Conservation (phyloP, 306 rosid genomes). For the Quercus robur region DNA sequence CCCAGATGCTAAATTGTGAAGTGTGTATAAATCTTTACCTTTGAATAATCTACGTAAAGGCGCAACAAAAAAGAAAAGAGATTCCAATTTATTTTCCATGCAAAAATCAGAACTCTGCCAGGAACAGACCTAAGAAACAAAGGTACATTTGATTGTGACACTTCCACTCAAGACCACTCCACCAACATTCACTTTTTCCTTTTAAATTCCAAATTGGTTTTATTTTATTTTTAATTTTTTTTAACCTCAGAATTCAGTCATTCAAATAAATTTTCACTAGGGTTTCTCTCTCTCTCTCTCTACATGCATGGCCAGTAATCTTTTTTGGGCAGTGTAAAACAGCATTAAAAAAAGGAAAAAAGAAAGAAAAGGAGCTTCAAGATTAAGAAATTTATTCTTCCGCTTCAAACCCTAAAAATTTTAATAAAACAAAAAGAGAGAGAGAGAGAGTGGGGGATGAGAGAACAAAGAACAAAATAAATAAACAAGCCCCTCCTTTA, state of each 20-base stretch:
- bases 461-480: constrained; percentile 32
- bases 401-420: constrained; percentile 32
- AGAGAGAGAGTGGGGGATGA: background rate
- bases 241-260: background rate
- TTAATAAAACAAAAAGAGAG: constrained; percentile 52
- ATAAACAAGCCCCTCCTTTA: constrained; percentile 57
- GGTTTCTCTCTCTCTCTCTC: constrained; percentile 18
- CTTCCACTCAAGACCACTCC: constrained; percentile 74
- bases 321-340: constrained; percentile 32
- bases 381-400: constrained; percentile 49
- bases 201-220: constrained; percentile 28
- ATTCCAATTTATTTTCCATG: constrained; percentile 17
- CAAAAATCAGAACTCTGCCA: constrained; percentile 26
- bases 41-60: background rate
- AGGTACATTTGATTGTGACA: constrained; percentile 66
- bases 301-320: constrained; percentile 38
- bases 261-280: constrained; percentile 22
- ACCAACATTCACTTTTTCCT: constrained; percentile 56
- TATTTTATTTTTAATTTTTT: background rate
- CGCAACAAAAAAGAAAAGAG: background rate
- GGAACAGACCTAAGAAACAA: constrained; percentile 48
- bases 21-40: background rate
- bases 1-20: background rate
- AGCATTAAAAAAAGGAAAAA: constrained; percentile 2
- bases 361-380: constrained; percentile 17